A percentile compares a stretch with the other conserved stretches of the same genome.
Evolutionary conservation across 208 protist genomes (phyloP).

Genomic region (Trypanosoma lewisi): DNA sequence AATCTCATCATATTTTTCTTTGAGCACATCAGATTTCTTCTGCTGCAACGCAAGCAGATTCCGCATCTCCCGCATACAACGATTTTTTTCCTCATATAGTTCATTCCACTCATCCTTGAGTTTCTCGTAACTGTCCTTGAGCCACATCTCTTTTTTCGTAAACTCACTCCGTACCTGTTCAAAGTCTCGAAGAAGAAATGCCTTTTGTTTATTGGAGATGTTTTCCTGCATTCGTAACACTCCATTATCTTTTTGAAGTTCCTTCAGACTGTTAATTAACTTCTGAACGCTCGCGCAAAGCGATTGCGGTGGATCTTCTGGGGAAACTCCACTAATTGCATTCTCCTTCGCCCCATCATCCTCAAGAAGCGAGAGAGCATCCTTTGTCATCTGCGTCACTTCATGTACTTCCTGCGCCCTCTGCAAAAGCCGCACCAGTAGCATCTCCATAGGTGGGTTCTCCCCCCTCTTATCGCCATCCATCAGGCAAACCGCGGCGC

Average conservation of each 20-base stretch:
- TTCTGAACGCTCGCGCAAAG: neutral
- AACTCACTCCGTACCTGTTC: slow-evolving; percentile 25
- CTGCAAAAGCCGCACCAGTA: slow-evolving; percentile 37
- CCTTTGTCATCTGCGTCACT: slow-evolving; percentile 27
- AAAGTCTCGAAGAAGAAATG: slow-evolving; percentile 21
- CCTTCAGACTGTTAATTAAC: neutral
- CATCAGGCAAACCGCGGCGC: slow-evolving; percentile 11
- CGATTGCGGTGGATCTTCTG: too few relatives aligned
- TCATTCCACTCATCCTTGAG: slow-evolving; percentile 28
- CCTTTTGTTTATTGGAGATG: slow-evolving; percentile 7
- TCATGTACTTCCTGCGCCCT: slow-evolving; percentile 34
- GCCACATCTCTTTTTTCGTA: slow-evolving; percentile 20
- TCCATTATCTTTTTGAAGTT: slow-evolving; percentile 10
- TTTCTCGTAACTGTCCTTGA: slow-evolving; percentile 24
- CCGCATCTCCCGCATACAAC: slow-evolving; percentile 26
- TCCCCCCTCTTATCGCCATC: slow-evolving; percentile 18
- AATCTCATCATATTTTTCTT: slow-evolving; percentile 3
- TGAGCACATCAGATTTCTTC: neutral
- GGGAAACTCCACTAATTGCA: too few relatives aligned
- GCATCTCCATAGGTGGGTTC: slow-evolving; percentile 4
- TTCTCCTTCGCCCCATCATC: slow-evolving; percentile 26
- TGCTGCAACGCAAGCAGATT: neutral
- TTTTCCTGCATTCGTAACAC: slow-evolving; percentile 1
- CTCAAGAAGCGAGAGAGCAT: slow-evolving; percentile 25
- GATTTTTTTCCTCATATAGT: slow-evolving; percentile 20